These are phyloP conservation scores for Alternaria longipes DNA, from an alignment of 2,329 filamentous ascomycete genomes.

Conservation along the genomic window DNA sequence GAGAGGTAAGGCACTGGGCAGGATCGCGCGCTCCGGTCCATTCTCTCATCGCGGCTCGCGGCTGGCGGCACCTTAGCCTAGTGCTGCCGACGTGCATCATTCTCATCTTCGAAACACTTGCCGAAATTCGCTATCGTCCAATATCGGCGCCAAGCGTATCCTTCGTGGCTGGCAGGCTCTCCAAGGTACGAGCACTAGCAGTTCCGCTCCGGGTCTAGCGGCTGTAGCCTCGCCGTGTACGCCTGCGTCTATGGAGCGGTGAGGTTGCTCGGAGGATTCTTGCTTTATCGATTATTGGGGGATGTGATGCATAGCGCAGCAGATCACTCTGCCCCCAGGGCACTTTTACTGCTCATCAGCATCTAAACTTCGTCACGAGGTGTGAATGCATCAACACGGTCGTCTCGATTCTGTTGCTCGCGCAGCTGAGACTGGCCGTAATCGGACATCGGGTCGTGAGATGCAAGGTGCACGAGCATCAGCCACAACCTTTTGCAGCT, in stretches of 20 bases:
- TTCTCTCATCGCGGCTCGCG: constrained; percentile 32
- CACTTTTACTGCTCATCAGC: constrained; percentile 20
- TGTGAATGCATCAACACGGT: neutral
- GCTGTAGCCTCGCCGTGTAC: constrained; percentile 20
- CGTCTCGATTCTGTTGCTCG: neutral
- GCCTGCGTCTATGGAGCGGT: constrained; percentile 23
- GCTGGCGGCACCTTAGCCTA: constrained; percentile 33
- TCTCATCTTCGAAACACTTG: constrained; percentile 23
- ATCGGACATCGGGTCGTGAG: constrained; percentile 2
- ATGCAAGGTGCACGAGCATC: neutral
- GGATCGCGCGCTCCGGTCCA: constrained; percentile 21
- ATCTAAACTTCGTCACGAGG: constrained; percentile 11
- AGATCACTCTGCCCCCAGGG: constrained; percentile 17
- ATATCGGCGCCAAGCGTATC: constrained; percentile 31
- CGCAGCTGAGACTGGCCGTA: neutral
- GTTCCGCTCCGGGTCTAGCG: constrained; percentile 11
- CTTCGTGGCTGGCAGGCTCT: constrained; percentile 20
- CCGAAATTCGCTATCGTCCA: constrained; percentile 30
- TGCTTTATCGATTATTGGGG: constrained; percentile 18
- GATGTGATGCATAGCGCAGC: constrained; percentile 12
- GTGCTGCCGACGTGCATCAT: constrained; percentile 30
- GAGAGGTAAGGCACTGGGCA: constrained; percentile 1
- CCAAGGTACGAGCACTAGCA: constrained; percentile 17
- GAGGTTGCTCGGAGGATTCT: constrained; percentile 24
- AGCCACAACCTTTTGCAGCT: neutral